These are phyloP conservation scores for Mycena maculata DNA, from an alignment of 768 basidiomycete species.

Conservation along the genomic window DNA sequence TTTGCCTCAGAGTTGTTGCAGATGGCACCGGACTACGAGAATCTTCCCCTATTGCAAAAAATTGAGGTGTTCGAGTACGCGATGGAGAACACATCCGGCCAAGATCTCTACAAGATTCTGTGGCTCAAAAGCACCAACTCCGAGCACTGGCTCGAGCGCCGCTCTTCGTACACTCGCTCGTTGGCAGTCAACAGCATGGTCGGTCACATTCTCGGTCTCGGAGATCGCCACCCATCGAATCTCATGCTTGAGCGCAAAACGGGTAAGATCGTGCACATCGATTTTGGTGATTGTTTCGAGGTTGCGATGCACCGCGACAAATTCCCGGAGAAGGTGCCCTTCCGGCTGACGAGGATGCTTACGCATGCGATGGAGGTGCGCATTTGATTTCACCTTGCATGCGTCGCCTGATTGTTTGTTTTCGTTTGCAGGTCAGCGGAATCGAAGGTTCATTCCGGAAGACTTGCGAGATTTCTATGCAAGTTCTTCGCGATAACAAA, in stretches of 20 bases:
- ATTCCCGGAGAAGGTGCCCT: conserved; percentile 98
- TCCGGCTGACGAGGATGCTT: conserved; percentile 97
- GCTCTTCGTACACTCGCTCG: conserved; percentile 96
- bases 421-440: conserved; percentile 81
- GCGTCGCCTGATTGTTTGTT: conserved; percentile 18
- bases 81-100: conserved; percentile 97
- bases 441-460: conserved; percentile 97
- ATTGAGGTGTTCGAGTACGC: conserved; percentile 99
- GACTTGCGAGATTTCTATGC: conserved; percentile 97
- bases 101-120: conserved; percentile 95
- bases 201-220: conserved; percentile 95
- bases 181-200: conserved; percentile 99
- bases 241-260: conserved; percentile 90
- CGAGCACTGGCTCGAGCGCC: conserved; percentile 97
- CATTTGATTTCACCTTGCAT: background rate
- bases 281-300: conserved; percentile 98
- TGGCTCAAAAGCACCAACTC: conserved; percentile 97
- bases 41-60: conserved; percentile 93
- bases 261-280: conserved; percentile 96
- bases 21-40: conserved; percentile 99
- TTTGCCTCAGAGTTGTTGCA: conserved; percentile 44
- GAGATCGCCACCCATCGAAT: conserved; percentile 97
- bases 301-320: conserved; percentile 98
- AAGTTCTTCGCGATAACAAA: conserved; percentile 94
- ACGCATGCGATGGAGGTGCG: conserved; percentile 98